Conservation (phyloP, 345 rosid genomes). For the Melaleuca quinquenervia region DNA sequence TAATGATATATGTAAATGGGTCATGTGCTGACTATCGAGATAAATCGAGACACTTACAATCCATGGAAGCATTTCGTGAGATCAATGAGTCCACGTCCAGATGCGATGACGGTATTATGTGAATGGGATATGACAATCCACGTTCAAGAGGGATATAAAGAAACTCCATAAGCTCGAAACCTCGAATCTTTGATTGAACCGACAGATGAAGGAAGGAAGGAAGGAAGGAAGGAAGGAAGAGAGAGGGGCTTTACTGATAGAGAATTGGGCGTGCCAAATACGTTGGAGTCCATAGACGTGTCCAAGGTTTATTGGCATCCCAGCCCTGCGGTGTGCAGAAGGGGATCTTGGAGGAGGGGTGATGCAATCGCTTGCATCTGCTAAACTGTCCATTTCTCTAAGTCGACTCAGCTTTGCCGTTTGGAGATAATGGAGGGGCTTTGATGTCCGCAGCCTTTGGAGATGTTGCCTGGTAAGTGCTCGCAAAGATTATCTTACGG, state of each 20-base stretch:
- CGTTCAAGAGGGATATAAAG: not conserved
- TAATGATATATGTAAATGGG: too few species aligned
- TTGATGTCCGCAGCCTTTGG: not conserved
- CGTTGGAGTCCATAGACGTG: too few species aligned
- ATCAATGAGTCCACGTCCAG: not conserved
- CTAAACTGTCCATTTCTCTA: not conserved
- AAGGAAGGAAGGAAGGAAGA: too few species aligned
- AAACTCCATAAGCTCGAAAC: too few species aligned
- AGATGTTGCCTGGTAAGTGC: not conserved
- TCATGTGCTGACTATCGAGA: not conserved
- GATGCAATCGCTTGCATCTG: not conserved
- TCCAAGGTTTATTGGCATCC: too few species aligned
- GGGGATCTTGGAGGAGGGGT: too few species aligned
- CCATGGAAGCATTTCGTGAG: not conserved
- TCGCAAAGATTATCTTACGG: not conserved
- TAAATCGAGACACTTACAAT: not conserved
- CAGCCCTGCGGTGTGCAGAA: too few species aligned
- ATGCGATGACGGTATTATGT: too few species aligned
- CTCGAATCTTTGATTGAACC: too few species aligned
- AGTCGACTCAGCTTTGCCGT: too few species aligned
- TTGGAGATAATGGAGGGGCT: too few species aligned
- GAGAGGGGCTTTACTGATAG: not conserved
- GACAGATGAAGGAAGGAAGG: not conserved
- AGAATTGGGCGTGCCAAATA: not conserved
- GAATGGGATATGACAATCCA: not conserved